These are phyloP conservation scores for Lentinula edodes DNA, from an alignment of 768 basidiomycete genomes.

Conservation along the genomic window DNA sequence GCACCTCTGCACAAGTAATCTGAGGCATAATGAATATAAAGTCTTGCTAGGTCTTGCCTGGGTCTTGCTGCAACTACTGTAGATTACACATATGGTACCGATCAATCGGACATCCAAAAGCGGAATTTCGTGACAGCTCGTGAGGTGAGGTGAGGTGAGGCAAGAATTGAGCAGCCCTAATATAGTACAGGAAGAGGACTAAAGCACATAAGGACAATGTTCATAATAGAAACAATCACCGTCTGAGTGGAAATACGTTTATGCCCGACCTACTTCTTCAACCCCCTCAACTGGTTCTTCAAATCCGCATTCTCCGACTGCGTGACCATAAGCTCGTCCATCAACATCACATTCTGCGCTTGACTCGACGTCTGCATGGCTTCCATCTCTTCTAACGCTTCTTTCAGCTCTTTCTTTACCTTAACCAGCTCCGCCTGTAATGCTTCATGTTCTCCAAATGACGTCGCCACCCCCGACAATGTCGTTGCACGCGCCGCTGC, in stretches of 20 bases:
- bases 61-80: too few species aligned
- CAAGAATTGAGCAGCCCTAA: too few species aligned
- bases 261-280: constrained; percentile 34
- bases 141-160: too few species aligned
- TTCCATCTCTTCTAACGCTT: constrained; percentile 64
- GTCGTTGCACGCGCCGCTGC: neutral
- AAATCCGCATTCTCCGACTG: constrained; percentile 74
- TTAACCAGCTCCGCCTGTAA: constrained; percentile 62
- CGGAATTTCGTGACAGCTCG: too few species aligned
- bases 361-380: constrained; percentile 68
- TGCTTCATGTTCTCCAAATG: neutral
- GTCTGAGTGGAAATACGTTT: neutral
- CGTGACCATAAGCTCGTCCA: constrained; percentile 84
- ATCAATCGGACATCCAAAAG: too few species aligned
- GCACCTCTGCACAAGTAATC: too few species aligned
- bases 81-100: too few species aligned
- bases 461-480: neutral
- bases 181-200: too few species aligned
- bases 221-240: too few species aligned
- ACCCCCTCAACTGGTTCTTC: constrained; percentile 62
- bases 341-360: constrained; percentile 72
- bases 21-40: too few species aligned
- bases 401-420: constrained; percentile 38
- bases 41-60: too few species aligned
- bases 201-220: too few species aligned